Evolutionary conservation across 2,329 filamentous ascomycete species (phyloP), one percentile per base, ranked within the genome.

Genomic region (Verticillium alfalfae): DNA sequence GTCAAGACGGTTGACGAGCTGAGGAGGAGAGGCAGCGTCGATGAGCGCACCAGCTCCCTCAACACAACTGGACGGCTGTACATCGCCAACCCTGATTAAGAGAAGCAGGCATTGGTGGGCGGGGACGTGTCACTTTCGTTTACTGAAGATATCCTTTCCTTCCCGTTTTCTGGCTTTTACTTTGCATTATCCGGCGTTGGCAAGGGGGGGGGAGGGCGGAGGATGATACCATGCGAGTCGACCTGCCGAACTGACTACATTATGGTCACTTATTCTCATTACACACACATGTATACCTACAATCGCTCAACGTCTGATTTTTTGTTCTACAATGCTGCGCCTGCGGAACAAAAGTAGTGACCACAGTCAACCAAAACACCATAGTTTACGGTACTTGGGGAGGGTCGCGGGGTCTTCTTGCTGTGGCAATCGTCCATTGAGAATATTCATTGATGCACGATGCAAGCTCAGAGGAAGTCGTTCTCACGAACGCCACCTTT

Each of bases 61-160:
- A 66, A 63, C 26, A 87, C 84, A 22, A 83, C 85, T 34, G 87
- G 87, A 57, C 84, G 91, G 65, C 82, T 96, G 62, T 95, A 91
- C 74, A 93, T 96, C 70, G 92, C 92, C 68, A 96, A 96, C 75
- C 92, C 92, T 18, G 92, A 95, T 74, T 84, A 76, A 79, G 64
- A 34, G 38, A 38, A 57, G 36, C 55, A 36, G n/a, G 34, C 6
- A 7, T 34, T 12, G 54, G 26, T 31, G 34, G 31, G 15, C 12
- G 54, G 54, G 15, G 13, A 34, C 6, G 31, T 22, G 36, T 4
- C 55, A 57, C 18, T 6, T 8, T 52, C 45, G 45, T 52, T 52
- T 13, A 52, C 18, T 22, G 18, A 18, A 31, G 45, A 52, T 49
- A 37, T 18, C 55, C 52, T 41, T 31, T 31, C 26, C 26, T 31